Conservation (phyloP, 2,329 filamentous ascomycete genomes). For the Aspergillus sp. region DNA sequence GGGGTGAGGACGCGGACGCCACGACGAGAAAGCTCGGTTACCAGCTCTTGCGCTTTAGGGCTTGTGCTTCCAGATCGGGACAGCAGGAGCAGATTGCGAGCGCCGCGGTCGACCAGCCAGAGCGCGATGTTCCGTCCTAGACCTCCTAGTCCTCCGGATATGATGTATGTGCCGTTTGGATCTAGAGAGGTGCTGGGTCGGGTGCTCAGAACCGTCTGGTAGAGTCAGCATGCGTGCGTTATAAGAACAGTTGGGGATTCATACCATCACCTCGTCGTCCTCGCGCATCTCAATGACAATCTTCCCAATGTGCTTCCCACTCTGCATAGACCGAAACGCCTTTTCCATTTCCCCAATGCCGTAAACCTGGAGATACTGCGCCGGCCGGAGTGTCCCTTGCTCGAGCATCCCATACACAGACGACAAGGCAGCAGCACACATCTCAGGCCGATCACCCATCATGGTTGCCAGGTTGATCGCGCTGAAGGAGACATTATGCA, state of each 20-base stretch:
- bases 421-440: neutral
- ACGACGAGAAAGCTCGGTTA: neutral
- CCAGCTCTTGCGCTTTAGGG: neutral
- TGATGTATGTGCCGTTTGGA: conserved; percentile 7
- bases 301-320: conserved; percentile 1
- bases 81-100: conserved; percentile 9
- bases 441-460: neutral
- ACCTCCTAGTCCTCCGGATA: conserved; percentile 12
- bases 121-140: conserved; percentile 7
- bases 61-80: conserved; percentile 7
- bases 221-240: too few relatives aligned
- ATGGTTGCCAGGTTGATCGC: neutral
- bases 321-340: neutral
- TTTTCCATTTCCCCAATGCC: neutral
- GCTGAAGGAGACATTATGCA: conserved; percentile 2
- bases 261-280: neutral
- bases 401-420: neutral
- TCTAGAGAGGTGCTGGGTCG: neutral
- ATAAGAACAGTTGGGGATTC: neutral
- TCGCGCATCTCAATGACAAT: neutral
- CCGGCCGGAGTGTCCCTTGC: neutral
- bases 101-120: conserved; percentile 10
- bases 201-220: neutral
- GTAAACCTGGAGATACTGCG: neutral
- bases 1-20: neutral